Base-by-base conservation (phyloP, 202 grass and related monocot genomes). In the Dendrocalamus latiflorus region DNA sequence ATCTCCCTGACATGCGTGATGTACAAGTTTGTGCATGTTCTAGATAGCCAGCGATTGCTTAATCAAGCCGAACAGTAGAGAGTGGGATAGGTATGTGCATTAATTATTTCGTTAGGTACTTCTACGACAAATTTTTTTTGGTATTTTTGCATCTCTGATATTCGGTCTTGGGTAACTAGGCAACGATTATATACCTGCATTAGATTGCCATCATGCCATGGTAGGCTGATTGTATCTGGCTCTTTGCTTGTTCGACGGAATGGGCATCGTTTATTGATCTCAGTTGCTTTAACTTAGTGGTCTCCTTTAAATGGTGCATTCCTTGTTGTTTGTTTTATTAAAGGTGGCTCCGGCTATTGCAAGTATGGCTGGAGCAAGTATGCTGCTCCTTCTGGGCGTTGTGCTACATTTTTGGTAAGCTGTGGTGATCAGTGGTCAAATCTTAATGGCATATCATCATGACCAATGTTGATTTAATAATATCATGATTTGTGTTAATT, bases 291-390 rank as follows among this genome's bases (percentile, higher is more conserved):
- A 2, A n/a, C 2, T 78, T 4, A 22, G 3, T 39, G 20, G 12
- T 14, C 43, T 48, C 16, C 51, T 72, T 72, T 37, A 30, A 53
- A 38, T 54, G 44, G 28, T 44, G 37, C 30, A 15, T 55, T 36
- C 39, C 54, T 12, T 66, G 3, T 73, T 89, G 11, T 82, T 85
- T 85, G 38, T 77, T 41, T 65, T n/a, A 86, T 57, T 75, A 47
- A 86, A 98, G 95, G 95, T 89, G 95, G 95, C 79, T 98, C 95
- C 13, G 93, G 92, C 39, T 98, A 98, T 72, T 98, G 92, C 78
- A 98, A 98, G 81, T 98, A 90, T 81, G 95, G 95, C 67, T 93
- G 95, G 95, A 98, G 95, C 95, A 98, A 98, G 77, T 95, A 88
- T 16, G 85, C 62, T 81, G 94, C 91, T 89, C 95, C 95, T 65